Evolutionary conservation across 331 rosid genomes (phyloP).

Genomic region (Acacia pycnantha): DNA sequence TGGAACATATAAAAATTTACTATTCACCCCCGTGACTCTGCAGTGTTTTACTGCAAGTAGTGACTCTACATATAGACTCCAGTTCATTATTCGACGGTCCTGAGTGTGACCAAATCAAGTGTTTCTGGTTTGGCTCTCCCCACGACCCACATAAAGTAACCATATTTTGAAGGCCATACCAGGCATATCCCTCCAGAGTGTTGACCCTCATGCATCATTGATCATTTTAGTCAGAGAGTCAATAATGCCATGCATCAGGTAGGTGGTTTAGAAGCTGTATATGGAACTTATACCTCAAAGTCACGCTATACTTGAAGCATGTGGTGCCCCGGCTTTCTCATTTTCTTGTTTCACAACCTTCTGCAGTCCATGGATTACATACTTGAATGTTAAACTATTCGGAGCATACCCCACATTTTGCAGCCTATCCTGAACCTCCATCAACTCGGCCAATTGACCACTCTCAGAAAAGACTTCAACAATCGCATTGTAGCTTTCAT

Average conservation of each 20-base stretch:
- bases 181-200: not conserved
- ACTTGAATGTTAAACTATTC: conserved; percentile 59
- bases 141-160: not conserved
- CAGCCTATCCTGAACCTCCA: conserved; percentile 76
- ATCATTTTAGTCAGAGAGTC: not conserved
- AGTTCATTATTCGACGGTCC: not conserved
- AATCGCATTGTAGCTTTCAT: conserved; percentile 70
- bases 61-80: not conserved
- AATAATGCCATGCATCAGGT: not conserved
- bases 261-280: not conserved
- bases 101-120: not conserved
- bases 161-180: not conserved
- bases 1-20: not conserved
- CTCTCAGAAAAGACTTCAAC: conserved; percentile 47
- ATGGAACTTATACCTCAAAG: not conserved
- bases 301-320: conserved; percentile 17
- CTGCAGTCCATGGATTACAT: conserved; percentile 64
- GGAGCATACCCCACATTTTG: conserved; percentile 65
- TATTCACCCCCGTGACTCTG: not conserved
- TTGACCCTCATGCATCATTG: not conserved
- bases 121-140: not conserved
- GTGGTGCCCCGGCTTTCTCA: not conserved
- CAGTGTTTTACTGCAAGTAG: not conserved
- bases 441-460: conserved; percentile 55
- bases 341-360: conserved; percentile 36